Evolutionary conservation across 371 early-diverging fungal species (phyloP), one percentile per base, ranked within the genome.

Genomic region (Funneliformis caledonium): DNA sequence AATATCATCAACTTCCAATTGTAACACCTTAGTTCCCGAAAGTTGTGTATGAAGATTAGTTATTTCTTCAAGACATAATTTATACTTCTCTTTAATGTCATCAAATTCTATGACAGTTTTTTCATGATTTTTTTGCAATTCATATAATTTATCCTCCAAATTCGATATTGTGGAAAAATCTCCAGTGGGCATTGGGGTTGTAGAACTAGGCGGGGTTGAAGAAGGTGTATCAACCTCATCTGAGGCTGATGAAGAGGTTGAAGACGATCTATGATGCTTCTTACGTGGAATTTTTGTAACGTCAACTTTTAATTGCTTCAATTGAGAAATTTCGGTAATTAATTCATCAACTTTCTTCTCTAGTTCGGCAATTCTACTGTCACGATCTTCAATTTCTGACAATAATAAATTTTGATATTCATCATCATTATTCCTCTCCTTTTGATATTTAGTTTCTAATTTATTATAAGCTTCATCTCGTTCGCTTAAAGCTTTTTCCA

Each of bases 351-450:
- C 80, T 67, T 80, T 69, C 19, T 59, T 72, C 31, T 80, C 80
- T 11, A 80, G 60, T 9, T 67, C 19, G 14, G 80, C 9, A 43
- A 80, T 80, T 43, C 80, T 61, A 10, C 14, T 48, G 61, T 61
- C 74, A 33, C 37, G 69, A 37, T 75, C 65, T 14, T 50, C 79
- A 43, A 80, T 76, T 12, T 48, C 73, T 33, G 37, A 37, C 19
- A 50, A 37, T 31, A 73, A 73, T 14, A 73, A 26, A 14, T 16
- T 31, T 31, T 12, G 31, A 50, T 73, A 22, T 22, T 73, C 52
- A 14, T 86, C 78, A n/a, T 82, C 73, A 50, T 83, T 82, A 43
- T 77, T 69, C 26, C 82, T 82, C 26, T 82, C 67, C 22, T 73
- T 52, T 26, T 61, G 78, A 22, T 81, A 78, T 19, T 76, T 70